phyloP scores from a whole-genome alignment of 495 filamentous ascomycete species.

The Xylaria telfairii region DNA sequence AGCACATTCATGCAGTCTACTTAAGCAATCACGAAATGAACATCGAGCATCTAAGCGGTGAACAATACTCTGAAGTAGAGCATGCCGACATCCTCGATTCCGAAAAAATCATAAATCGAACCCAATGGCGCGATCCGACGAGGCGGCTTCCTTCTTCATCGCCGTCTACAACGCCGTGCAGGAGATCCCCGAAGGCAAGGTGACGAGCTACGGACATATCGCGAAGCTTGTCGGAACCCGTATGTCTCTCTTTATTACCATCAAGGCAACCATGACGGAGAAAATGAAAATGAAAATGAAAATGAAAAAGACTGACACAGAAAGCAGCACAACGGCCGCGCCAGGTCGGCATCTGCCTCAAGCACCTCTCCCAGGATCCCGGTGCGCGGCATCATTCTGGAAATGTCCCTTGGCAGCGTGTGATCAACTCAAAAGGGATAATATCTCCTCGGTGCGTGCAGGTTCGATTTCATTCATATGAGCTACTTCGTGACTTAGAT shows the following conservation, averaged over 20 bases:
- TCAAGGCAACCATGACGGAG: too few relatives aligned
- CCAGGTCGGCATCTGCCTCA: constrained; percentile 88
- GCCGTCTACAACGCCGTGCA: constrained; percentile 85
- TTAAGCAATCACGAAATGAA: neutral
- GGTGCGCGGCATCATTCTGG: constrained; percentile 63
- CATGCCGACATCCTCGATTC: too few relatives aligned
- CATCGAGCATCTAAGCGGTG: too few relatives aligned
- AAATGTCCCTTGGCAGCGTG: constrained; percentile 94
- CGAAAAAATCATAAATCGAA: neutral
- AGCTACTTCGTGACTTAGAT: neutral
- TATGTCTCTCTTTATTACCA: constrained; percentile 54
- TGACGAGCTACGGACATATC: constrained; percentile 91
- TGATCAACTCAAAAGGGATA: constrained; percentile 83
- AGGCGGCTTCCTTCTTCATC: constrained; percentile 82
- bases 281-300: too few relatives aligned
- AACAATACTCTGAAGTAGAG: too few relatives aligned
- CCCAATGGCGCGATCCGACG: constrained; percentile 76
- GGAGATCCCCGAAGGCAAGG: constrained; percentile 80
- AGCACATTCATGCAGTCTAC: neutral
- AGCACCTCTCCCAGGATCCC: constrained; percentile 70
- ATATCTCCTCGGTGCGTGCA: constrained; percentile 77
- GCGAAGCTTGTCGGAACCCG: constrained; percentile 79
- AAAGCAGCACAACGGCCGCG: constrained; percentile 67
- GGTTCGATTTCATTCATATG: neutral
- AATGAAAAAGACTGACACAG: constrained; percentile 6